Conservation (phyloP, 306 rosid genomes). For the Senna tora region DNA sequence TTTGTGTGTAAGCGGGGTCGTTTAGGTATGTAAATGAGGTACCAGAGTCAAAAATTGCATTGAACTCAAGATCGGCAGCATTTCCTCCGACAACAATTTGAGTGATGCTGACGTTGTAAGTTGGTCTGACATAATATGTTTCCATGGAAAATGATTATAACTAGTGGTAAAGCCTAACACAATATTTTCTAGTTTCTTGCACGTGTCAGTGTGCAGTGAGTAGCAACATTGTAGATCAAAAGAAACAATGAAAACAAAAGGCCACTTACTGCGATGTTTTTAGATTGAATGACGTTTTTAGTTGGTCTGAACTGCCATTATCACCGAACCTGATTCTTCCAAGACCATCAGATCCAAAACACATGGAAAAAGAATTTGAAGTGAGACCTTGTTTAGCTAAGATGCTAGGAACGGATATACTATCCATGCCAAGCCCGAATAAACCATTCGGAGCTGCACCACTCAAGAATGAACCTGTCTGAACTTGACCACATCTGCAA, state of each 20-base stretch:
- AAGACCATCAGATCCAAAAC: conserved; percentile 65
- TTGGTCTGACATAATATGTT: conserved; percentile 55
- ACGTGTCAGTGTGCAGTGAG: conserved; percentile 7
- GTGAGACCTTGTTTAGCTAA: conserved; percentile 64
- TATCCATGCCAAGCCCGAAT: conserved; percentile 79
- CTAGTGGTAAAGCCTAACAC: conserved; percentile 18
- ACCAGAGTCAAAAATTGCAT: conserved; percentile 85
- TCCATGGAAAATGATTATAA: conserved; percentile 34
- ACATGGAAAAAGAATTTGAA: conserved; percentile 87
- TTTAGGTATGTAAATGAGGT: conserved; percentile 82
- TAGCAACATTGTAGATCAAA: conserved; percentile 29
- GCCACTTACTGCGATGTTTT: conserved; percentile 53
- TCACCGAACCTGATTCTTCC: conserved; percentile 92
- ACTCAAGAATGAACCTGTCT: conserved; percentile 68
- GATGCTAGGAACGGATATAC: conserved; percentile 77
- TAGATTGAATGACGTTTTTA: conserved; percentile 71
- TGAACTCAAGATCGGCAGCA: conserved; percentile 50
- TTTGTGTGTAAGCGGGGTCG: conserved; percentile 71
- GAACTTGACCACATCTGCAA: conserved; percentile 85
- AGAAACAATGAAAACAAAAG: conserved; percentile 18
- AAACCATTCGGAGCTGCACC: conserved; percentile 90
- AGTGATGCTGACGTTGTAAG: conserved; percentile 74
- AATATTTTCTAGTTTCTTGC: conserved; percentile 7
- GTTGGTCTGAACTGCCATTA: conserved; percentile 60
- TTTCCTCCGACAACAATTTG: conserved; percentile 57